Evolutionary conservation across 1,139 yeast species (phyloP).

Genomic region (Candida tunisiensis): DNA sequence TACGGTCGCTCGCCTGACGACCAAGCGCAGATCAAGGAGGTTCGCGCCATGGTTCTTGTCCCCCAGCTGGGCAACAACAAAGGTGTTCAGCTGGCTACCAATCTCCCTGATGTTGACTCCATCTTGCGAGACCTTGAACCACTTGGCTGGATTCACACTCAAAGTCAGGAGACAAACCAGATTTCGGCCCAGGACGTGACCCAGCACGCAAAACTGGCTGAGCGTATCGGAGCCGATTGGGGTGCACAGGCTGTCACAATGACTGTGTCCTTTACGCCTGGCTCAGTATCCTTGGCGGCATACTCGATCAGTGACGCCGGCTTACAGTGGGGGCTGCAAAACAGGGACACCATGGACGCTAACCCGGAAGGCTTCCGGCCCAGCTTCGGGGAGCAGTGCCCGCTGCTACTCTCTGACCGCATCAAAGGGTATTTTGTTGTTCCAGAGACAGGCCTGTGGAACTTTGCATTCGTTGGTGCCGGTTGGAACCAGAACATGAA

Average conservation of each 20-base stretch:
- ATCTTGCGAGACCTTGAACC: conserved; percentile 33
- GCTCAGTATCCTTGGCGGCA: conserved; percentile 66
- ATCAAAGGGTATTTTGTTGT: conserved; percentile 73
- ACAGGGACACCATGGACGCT: conserved; percentile 36
- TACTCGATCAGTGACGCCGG: conserved; percentile 49
- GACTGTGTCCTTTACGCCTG: conserved; percentile 63
- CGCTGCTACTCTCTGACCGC: conserved; percentile 58
- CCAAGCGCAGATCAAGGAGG: conserved; percentile 58
- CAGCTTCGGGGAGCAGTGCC: conserved; percentile 44
- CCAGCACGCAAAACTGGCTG: conserved; percentile 32
- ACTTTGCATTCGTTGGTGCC: conserved; percentile 78
- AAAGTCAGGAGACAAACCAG: conserved; percentile 32
- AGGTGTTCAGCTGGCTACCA: conserved; percentile 42
- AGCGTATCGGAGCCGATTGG: conserved; percentile 21
- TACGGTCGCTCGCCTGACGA: conserved; percentile 67
- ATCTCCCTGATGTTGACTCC: conserved; percentile 17
- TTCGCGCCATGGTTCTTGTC: conserved; percentile 56
- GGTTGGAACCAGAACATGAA: conserved; percentile 49
- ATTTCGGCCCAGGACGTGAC: conserved; percentile 53
- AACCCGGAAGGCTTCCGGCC: conserved; percentile 50
- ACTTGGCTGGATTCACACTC: conserved; percentile 76
- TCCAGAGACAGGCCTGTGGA: conserved; percentile 81
- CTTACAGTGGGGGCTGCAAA: conserved; percentile 56
- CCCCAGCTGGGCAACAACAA: conserved; percentile 77
- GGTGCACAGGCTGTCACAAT: conserved; percentile 33